These are phyloP conservation scores for Daldinia vernicosa DNA, from an alignment of 495 filamentous ascomycete species.

Conservation along the genomic window DNA sequence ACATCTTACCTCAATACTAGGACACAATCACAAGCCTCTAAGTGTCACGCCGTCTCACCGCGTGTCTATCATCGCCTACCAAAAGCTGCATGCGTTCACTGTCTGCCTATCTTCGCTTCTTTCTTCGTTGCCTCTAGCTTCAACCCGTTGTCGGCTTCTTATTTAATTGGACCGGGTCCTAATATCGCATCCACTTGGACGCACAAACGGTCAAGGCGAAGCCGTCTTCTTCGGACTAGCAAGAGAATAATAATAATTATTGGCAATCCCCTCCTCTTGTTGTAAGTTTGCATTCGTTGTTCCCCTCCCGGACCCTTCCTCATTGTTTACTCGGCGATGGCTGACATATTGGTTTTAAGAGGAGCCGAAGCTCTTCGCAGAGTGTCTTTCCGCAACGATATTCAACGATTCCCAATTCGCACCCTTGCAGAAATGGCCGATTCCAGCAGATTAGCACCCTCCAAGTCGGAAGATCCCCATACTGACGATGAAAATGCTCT, in stretches of 20 bases:
- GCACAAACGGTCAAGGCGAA: conserved; percentile 20
- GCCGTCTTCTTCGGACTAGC: conserved; percentile 16
- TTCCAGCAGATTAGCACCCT: conserved; percentile 46
- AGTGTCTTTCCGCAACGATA: conserved; percentile 51
- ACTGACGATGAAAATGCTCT: conserved; percentile 56
- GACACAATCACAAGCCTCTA: conserved; percentile 27
- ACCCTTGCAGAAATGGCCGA: conserved; percentile 60
- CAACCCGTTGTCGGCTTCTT: conserved; percentile 15
- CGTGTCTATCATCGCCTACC: conserved; percentile 31
- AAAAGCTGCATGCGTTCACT: conserved; percentile 32
- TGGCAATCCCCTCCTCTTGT: conserved; percentile 31
- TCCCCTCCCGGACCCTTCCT: conserved; percentile 29
- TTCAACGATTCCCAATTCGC: conserved; percentile 47
- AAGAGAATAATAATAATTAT: conserved; percentile 32
- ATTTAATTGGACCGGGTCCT: conserved; percentile 37
- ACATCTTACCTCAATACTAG: not conserved
- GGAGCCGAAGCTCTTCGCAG: conserved; percentile 51
- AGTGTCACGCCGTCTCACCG: conserved; percentile 33
- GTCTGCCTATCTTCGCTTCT: conserved; percentile 9
- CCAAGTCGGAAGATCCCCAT: conserved; percentile 53
- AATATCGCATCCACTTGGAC: conserved; percentile 33
- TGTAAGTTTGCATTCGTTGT: conserved; percentile 25
- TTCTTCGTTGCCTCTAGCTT: conserved; percentile 17
- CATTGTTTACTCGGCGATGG: conserved; percentile 41
- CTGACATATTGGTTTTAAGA: conserved; percentile 52